Percentiles rank a stretch among this genome's conserved stretches.
phyloP scores from a whole-genome alignment of 176 grass and related monocot genomes.

The Typha latifolia region DNA sequence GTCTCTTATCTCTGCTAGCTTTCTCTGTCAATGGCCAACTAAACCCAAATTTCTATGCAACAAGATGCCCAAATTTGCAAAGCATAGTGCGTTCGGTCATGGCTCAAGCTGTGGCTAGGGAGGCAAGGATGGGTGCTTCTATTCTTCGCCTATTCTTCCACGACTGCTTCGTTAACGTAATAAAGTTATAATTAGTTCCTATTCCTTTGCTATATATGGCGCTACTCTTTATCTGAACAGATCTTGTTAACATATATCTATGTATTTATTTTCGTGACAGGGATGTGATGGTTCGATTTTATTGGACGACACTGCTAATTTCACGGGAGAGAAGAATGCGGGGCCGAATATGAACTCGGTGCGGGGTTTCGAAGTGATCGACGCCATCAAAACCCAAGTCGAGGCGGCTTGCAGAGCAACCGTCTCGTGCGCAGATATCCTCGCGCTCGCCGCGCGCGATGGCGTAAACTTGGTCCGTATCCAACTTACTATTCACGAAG shows the following conservation, averaged over 20 bases:
- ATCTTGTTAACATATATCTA: background rate
- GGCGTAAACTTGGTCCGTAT: conserved; percentile 50
- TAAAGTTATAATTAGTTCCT: background rate
- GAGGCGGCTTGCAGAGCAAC: conserved; percentile 52
- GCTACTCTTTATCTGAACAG: too few species aligned
- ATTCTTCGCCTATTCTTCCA: conserved; percentile 25
- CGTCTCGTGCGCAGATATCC: conserved; percentile 74
- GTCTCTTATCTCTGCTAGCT: conserved; percentile 6
- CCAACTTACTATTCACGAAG: background rate
- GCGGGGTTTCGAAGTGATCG: conserved; percentile 74
- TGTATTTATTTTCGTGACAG: conserved; percentile 16
- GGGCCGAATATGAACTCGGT: conserved; percentile 59
- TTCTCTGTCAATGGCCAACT: conserved; percentile 13
- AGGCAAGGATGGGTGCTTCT: conserved; percentile 30
- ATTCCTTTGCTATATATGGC: too few species aligned
- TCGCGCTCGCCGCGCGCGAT: conserved; percentile 61
- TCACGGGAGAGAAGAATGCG: conserved; percentile 72
- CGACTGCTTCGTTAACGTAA: conserved; percentile 14
- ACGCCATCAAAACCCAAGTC: conserved; percentile 64
- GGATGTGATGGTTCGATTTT: conserved; percentile 80
- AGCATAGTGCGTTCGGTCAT: conserved; percentile 14
- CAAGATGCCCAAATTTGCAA: conserved; percentile 21
- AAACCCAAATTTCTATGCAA: conserved; percentile 17
- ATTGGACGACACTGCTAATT: conserved; percentile 39
- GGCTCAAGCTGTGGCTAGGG: conserved; percentile 6